Evolutionary conservation across 352 stramenopile genomes (phyloP).

Genomic region (Pythium chondricola): DNA sequence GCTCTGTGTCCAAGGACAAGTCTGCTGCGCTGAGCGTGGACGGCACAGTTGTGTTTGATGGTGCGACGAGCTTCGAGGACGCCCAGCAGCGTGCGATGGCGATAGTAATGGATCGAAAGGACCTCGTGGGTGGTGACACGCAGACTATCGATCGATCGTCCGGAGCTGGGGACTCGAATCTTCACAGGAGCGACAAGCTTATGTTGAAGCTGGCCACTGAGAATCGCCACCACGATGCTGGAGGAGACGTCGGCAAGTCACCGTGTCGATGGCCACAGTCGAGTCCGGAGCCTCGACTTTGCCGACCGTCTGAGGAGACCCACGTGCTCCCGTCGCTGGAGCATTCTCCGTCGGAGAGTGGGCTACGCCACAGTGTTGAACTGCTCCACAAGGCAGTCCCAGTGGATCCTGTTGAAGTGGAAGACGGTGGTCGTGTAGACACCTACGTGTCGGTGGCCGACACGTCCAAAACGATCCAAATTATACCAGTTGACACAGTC

Average conservation of each 20-base stretch:
- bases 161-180: not conserved
- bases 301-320: slow-evolving; percentile 2
- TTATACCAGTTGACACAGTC: not conserved
- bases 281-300: slow-evolving; percentile 12
- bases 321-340: slow-evolving; percentile 6
- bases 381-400: too few relatives aligned
- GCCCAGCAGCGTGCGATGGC: slow-evolving; percentile 25
- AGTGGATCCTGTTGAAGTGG: too few relatives aligned
- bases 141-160: slow-evolving; percentile 12
- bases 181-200: not conserved
- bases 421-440: too few relatives aligned
- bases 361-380: too few relatives aligned
- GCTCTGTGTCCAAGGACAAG: too few relatives aligned
- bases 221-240: not conserved
- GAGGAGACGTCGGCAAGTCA: not conserved
- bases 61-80: slow-evolving; percentile 34
- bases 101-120: slow-evolving; percentile 1
- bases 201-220: slow-evolving; percentile 6
- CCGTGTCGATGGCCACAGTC: slow-evolving; percentile 10
- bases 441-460: slow-evolving; percentile 7
- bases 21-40: not conserved
- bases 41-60: slow-evolving; percentile 22
- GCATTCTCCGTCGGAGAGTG: slow-evolving; percentile 7
- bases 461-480: slow-evolving; percentile 1
- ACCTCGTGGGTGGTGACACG: slow-evolving; percentile 1